Evolutionary conservation across 2,329 filamentous ascomycete species (phyloP).

Genomic region (Fusarium pseudograminearum): DNA sequence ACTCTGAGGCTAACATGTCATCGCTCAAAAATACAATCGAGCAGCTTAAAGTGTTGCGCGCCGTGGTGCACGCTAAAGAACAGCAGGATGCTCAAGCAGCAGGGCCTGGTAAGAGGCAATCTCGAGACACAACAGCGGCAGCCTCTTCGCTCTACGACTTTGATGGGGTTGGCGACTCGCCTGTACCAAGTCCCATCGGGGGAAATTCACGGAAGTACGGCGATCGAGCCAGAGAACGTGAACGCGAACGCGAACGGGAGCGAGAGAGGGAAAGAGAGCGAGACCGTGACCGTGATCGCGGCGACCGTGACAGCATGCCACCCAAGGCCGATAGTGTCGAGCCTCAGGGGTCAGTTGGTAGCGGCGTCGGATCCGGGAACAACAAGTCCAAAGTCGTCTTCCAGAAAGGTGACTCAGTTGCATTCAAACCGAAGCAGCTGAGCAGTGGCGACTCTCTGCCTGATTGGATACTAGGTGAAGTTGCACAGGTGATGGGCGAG

Average conservation of each 20-base stretch:
- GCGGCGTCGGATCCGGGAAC: constrained; percentile 47
- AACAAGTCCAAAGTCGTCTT: constrained; percentile 67
- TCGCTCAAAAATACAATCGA: constrained; percentile 56
- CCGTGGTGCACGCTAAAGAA: constrained; percentile 59
- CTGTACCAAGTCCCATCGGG: constrained; percentile 59
- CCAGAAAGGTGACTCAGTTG: constrained; percentile 72
- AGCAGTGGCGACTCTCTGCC: constrained; percentile 58
- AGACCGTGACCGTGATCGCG: constrained; percentile 52
- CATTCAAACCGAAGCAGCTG: constrained; percentile 70
- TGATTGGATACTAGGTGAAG: constrained; percentile 82
- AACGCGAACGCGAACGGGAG: constrained; percentile 53
- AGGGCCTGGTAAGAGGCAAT: constrained; percentile 49
- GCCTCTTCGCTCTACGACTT: constrained; percentile 59
- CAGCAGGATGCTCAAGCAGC: constrained; percentile 52
- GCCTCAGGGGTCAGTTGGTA: constrained; percentile 59
- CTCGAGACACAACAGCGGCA: constrained; percentile 45
- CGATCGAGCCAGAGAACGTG: constrained; percentile 54
- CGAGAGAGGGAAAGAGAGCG: constrained; percentile 52
- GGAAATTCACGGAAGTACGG: constrained; percentile 53
- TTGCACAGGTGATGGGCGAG: constrained; percentile 79
- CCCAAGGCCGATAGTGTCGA: constrained; percentile 69
- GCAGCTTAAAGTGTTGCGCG: constrained; percentile 58
- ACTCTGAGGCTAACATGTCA: constrained; percentile 55
- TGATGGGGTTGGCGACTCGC: constrained; percentile 59
- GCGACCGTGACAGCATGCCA: constrained; percentile 58